Base-by-base conservation (phyloP, 2,329 filamentous ascomycete genomes). In the Bipolaris zeicola region DNA sequence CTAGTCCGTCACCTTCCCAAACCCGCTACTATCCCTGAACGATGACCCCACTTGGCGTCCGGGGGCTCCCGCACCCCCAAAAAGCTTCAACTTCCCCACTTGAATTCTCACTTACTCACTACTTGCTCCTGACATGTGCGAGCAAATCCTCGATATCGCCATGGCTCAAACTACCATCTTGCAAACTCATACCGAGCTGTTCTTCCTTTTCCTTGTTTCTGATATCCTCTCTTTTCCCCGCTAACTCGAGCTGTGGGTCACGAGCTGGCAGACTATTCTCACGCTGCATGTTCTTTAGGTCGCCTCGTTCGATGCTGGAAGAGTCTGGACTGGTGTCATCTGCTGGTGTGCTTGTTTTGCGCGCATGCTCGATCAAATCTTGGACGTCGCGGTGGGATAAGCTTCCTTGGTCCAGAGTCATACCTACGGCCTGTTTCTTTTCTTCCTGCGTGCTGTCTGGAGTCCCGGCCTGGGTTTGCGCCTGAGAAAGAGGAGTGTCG, bases 341-440 rank as follows among this genome's bases (percentile, higher is more conserved):
- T 20, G 24, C 14, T 4, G 38, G 22, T 14, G 16, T 16, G 1
- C 54, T 57, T 34, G 37, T 52, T 22, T 20, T 49, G 11, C 42
- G 53, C 3, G 50, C 53, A 22, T 60, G 53, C 6, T 57, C 41
- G 18, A 64, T 41, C 1, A 62, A 41, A 1, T 60, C 50, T 33
- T 52, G 42, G 4, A 64, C 46, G 22, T 64, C 60, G 13, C 34
- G 39, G 33, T 62, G 50, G 3, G 62, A 64, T 3, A 65, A 45
- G 34, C 62, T 67, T n/a, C 57, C 62, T 16, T 64, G 45, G 28
- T 63, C 62, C 1, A 60, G 36, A 4, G 46, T 52, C 64, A 66
- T 68, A 24, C 67, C 67, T 2, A 67, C n/a, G 20, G 59, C 52
- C 6, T 60, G 45, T 44, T 63, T 61, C 51, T 60, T 63, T n/a